Conservation (phyloP, 257 asterid genomes). For the Leptodermis oblonga region DNA sequence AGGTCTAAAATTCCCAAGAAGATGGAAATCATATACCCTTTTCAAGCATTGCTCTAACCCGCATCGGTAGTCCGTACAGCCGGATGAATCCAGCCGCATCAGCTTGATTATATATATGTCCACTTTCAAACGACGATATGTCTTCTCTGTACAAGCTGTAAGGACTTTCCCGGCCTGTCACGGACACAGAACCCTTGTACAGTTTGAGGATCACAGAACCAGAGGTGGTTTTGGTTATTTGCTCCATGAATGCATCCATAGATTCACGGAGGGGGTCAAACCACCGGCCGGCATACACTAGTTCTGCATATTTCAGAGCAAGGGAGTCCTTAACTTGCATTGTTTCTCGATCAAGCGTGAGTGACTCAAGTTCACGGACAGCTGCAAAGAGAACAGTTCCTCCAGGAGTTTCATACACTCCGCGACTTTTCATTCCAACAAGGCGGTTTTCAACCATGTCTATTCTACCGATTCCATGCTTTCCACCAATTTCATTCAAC, state of each 20-base stretch:
- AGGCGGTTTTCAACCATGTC: slow-evolving; percentile 94
- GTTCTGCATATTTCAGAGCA: slow-evolving; percentile 87
- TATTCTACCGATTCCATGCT: slow-evolving; percentile 81
- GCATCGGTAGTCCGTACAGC: slow-evolving; percentile 69
- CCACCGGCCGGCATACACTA: slow-evolving; percentile 91
- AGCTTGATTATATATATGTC: slow-evolving; percentile 78
- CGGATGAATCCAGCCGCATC: slow-evolving; percentile 94
- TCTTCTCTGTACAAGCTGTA: slow-evolving; percentile 75
- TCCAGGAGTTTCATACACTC: slow-evolving; percentile 95
- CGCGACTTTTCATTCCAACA: slow-evolving; percentile 97
- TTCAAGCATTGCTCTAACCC: slow-evolving; percentile 81
- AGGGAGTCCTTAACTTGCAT: slow-evolving; percentile 74
- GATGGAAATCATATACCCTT: slow-evolving; percentile 44
- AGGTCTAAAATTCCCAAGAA: neutral
- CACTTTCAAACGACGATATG: slow-evolving; percentile 91
- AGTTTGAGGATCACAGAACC: slow-evolving; percentile 85
- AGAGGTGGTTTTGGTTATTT: slow-evolving; percentile 67
- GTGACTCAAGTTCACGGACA: slow-evolving; percentile 84
- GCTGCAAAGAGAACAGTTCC: slow-evolving; percentile 88
- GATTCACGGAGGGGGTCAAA: slow-evolving; percentile 90
- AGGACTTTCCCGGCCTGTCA: slow-evolving; percentile 67
- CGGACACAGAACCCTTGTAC: slow-evolving; percentile 71
- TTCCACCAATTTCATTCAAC: slow-evolving; percentile 81
- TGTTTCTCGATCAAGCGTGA: slow-evolving; percentile 88
- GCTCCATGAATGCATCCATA: slow-evolving; percentile 91